Evolutionary conservation across 179 eudicot species (phyloP).

Genomic region (Beta macrorhiza): DNA sequence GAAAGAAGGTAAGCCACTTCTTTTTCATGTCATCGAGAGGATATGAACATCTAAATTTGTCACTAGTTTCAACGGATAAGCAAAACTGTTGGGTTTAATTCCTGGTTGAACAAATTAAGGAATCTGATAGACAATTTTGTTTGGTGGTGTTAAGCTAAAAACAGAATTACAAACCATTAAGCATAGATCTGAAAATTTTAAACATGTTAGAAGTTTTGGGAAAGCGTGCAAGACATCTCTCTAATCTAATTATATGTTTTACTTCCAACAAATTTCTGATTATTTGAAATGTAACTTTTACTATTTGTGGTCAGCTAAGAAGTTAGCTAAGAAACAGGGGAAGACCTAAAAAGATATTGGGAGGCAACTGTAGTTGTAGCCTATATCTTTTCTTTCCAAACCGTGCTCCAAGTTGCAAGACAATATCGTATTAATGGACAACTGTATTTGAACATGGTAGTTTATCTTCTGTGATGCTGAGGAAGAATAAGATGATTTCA

Average conservation of each 20-base stretch:
- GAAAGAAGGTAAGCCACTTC: slow-evolving; percentile 36
- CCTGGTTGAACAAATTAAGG: not conserved
- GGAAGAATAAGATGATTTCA: too few relatives aligned
- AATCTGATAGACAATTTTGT: not conserved
- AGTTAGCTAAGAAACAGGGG: slow-evolving; percentile 11
- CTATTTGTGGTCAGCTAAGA: not conserved
- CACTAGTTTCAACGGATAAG: too few relatives aligned
- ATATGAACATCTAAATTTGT: too few relatives aligned
- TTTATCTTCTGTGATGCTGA: too few relatives aligned
- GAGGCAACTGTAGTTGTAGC: not conserved
- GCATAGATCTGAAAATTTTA: not conserved
- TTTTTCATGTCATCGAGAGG: too few relatives aligned
- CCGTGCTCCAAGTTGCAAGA: not conserved
- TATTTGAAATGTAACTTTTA: not conserved
- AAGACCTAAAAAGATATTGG: not conserved
- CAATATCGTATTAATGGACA: too few relatives aligned
- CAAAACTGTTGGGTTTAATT: not conserved
- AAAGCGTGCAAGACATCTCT: not conserved
- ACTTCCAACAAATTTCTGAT: not conserved
- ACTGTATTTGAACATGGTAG: too few relatives aligned
- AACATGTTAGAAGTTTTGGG: not conserved
- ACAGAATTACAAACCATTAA: not conserved
- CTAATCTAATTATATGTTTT: not conserved
- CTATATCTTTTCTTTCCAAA: not conserved
- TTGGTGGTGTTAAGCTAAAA: not conserved